Evolutionary conservation across 441 rosid species (phyloP).

Genomic region (Omphalea diandra): DNA sequence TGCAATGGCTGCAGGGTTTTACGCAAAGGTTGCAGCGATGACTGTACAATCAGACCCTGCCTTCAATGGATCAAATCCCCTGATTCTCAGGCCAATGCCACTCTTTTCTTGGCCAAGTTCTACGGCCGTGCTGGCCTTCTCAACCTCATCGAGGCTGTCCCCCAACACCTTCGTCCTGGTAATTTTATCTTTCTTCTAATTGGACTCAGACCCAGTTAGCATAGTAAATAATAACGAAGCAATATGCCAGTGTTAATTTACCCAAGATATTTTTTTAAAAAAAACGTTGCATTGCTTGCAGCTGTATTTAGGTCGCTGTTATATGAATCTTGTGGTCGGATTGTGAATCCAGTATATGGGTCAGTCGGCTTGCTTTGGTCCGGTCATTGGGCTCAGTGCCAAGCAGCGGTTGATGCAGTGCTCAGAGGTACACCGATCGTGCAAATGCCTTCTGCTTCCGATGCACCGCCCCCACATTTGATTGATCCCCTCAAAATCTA

Average conservation of each 20-base stretch:
- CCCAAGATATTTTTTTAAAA: too few relatives aligned
- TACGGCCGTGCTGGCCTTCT: constrained; percentile 63
- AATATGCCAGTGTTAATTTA: too few relatives aligned
- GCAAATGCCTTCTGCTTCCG: constrained; percentile 23
- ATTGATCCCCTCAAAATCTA: constrained; percentile 30
- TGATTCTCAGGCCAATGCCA: constrained; percentile 56
- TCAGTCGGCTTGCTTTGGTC: constrained; percentile 53
- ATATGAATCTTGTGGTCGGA: constrained; percentile 58
- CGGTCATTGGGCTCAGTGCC: constrained; percentile 52
- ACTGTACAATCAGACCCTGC: constrained; percentile 48
- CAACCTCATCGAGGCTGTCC: constrained; percentile 50
- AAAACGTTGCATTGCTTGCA: constrained; percentile 30
- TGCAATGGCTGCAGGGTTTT: constrained; percentile 62
- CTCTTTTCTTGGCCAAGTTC: constrained; percentile 59
- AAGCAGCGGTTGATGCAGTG: constrained; percentile 50
- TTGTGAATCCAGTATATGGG: constrained; percentile 50
- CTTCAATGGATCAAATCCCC: constrained; percentile 53
- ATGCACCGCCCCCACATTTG: constrained; percentile 22
- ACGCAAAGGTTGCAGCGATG: constrained; percentile 52
- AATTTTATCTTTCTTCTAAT: constrained; percentile 6
- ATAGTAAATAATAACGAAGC: too few relatives aligned
- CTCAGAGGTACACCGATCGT: constrained; percentile 38
- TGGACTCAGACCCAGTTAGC: too few relatives aligned
- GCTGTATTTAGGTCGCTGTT: constrained; percentile 50
- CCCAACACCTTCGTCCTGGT: constrained; percentile 48